Base-by-base conservation (phyloP, 345 rosid genomes). In the Linum trigynum region DNA sequence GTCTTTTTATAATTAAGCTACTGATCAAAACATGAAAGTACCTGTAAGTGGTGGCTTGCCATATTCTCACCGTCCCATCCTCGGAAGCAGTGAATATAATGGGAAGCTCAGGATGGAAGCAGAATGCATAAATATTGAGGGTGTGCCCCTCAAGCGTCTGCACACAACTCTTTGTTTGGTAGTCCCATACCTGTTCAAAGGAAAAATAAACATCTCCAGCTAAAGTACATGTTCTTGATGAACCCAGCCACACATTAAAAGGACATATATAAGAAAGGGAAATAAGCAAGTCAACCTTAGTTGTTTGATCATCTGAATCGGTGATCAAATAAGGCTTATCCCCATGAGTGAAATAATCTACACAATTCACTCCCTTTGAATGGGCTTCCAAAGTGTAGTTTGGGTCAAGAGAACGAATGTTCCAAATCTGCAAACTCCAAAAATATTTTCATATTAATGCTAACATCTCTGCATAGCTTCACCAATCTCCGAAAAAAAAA, bases 291-390 rank as follows among this genome's bases (percentile, higher is more conserved):
- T 73, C 67, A 39, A 90, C 97, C 90, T 90, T 90, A 8, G 97
- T 95, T 72, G 97, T 87, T 81, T 90, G 95, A 77, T 90, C 97
- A 78, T 90, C 97, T 65, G 97, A 90, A 61, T 95, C 97, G 7
- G 91, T 87, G 61, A 90, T 90, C 15, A 90, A 70, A 71, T 87
- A 90, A 10, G 97, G 97, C 67, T 90, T 90, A 76, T 90, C 97
- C 68, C 97, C 97, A 71, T 91, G 95, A 1, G 97, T 87, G 67
- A 90, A 90, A 83, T 90, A 90, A 73, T 90, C 97, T 51, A 90
- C 91, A 69, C 97, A 90, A 45, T 90, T 90, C 8, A 90, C 97
- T 65, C 97, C 97, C 81, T 90, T 90, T 76, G 81, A 88, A 82
- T 90, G 97, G 16, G 97, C 91, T 72, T 90, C 97, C 79, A 90